Evolutionary conservation across 805 yeast genomes (phyloP), one percentile per base, ranked within the genome.

Genomic region (Saccharomyces mikatae): DNA sequence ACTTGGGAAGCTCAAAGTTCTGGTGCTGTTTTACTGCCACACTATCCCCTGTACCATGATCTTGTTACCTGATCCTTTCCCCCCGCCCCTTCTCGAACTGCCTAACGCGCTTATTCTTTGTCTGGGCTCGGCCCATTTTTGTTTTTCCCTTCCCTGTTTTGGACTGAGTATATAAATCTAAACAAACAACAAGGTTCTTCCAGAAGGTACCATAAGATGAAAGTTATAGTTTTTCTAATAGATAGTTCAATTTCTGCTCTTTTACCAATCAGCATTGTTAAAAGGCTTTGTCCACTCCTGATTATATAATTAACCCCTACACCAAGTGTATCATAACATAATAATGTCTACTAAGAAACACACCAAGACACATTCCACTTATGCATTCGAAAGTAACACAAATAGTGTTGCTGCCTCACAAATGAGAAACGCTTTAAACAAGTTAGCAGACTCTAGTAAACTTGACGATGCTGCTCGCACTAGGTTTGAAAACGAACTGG

Each of bases 331-430:
- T 9, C 24, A 36, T 31, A 36, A 21, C 44, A 36, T 36, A 36
- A 17, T 17, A 36, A 36, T 36, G 44, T 36, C 51, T 22, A 51
- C 53, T 28, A 73, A 72, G 66, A 73, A 70, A 65, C 77, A 74
- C 60, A 67, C 62, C 51, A 74, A 74, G 66, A 66, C 75, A 1
- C 77, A 74, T 27, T 63, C 68, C 21, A 61, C 66, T 27, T 71
- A 84, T 80, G 96, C 96, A 24, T 92, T 94, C 67, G 99, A 92
- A 73, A 88, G 88, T 76, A 88, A 95, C 60, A 89, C 96, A 49
- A 89, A 96, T 54, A 87, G 87, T 58, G 91, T 89, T 58, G 96
- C 97, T 28, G 97, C 97, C 6, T 84, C 94, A 59, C 96, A 89
- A 73, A 91, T 90, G 97, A 84, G 97, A 68, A 90, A 90, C 70